phyloP scores from a whole-genome alignment of 78 protist genomes.

The Tieghemostelium lacteum region DNA sequence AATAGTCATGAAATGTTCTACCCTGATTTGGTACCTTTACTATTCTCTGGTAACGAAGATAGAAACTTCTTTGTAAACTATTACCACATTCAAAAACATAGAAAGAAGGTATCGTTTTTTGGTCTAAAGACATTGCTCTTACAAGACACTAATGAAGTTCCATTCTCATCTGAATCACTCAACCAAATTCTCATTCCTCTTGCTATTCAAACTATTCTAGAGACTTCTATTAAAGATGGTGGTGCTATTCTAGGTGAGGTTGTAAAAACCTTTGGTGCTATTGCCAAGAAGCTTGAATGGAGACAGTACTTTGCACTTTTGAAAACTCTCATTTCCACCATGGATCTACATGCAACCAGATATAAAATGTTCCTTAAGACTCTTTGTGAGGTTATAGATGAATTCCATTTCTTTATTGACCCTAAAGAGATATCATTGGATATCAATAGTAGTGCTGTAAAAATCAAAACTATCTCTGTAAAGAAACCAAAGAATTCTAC shows the following conservation, averaged over 20 bases:
- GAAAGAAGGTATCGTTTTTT: slow-evolving; percentile 2
- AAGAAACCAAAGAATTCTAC: background rate
- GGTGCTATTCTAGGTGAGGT: slow-evolving; percentile 50
- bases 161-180: slow-evolving; percentile 1
- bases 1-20: slow-evolving; percentile 10
- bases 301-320: slow-evolving; percentile 19
- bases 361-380: slow-evolving; percentile 36
- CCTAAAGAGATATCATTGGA: slow-evolving; percentile 25
- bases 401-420: slow-evolving; percentile 69
- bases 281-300: slow-evolving; percentile 41
- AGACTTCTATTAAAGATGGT: slow-evolving; percentile 53
- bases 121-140: slow-evolving; percentile 1
- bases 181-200: slow-evolving; percentile 40
- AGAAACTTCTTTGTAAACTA: slow-evolving; percentile 21
- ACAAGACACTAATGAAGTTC: background rate
- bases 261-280: slow-evolving; percentile 44
- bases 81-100: slow-evolving; percentile 39
- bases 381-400: slow-evolving; percentile 55
- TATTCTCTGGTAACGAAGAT: background rate
- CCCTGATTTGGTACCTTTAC: slow-evolving; percentile 18
- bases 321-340: slow-evolving; percentile 9
- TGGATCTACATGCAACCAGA: slow-evolving; percentile 46
- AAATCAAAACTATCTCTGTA: too few relatives aligned
- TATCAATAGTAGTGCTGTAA: background rate
- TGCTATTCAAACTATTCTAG: slow-evolving; percentile 28